A percentile compares a stretch with the other conserved stretches of the same genome.
phyloP scores from a whole-genome alignment of 1,284 basidiomycete species.

The Microbotryum silenes-acaulis region DNA sequence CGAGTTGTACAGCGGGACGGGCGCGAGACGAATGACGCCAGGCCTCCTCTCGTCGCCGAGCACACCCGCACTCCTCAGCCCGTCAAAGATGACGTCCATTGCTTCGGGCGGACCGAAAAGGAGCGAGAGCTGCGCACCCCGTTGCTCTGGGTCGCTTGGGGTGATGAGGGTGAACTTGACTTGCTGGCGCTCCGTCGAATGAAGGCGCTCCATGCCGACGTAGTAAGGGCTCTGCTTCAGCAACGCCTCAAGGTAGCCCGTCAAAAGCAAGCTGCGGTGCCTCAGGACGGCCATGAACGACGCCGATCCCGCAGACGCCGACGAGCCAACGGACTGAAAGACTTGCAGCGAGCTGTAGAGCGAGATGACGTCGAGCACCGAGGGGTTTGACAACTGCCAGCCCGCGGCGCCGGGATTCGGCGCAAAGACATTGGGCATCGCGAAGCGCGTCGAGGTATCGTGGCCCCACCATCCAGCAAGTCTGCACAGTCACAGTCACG shows the following conservation, averaged over 20 bases:
- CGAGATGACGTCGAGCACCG: conserved; percentile 66
- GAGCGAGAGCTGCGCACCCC: conserved; percentile 80
- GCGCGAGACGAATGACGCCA: conserved; percentile 79
- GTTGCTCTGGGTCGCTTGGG: conserved; percentile 54
- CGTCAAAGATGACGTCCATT: conserved; percentile 63
- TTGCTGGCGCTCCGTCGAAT: conserved; percentile 28
- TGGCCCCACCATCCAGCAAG: conserved; percentile 98
- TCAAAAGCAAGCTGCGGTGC: conserved; percentile 61
- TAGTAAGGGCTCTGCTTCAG: conserved; percentile 59
- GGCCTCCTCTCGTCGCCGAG: conserved; percentile 83
- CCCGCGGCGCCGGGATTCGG: conserved; percentile 85
- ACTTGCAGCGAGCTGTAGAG: conserved; percentile 71
- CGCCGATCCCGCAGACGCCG: conserved; percentile 16
- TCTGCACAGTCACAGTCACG: conserved; percentile 43
- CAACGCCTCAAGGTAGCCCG: conserved; percentile 59
- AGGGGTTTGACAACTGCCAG: conserved; percentile 92
- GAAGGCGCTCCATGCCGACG: conserved; percentile 35
- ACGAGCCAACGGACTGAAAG: conserved; percentile 47
- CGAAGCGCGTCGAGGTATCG: conserved; percentile 74
- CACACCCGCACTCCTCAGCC: conserved; percentile 60
- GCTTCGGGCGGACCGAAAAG: conserved; percentile 57
- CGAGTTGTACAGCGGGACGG: conserved; percentile 75
- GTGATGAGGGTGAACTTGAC: conserved; percentile 76
- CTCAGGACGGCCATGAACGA: conserved; percentile 54
- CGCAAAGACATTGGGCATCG: conserved; percentile 75